Evolutionary conservation across 306 rosid genomes (phyloP), one percentile per base, ranked within the genome.

Genomic region (Lupinus albus): DNA sequence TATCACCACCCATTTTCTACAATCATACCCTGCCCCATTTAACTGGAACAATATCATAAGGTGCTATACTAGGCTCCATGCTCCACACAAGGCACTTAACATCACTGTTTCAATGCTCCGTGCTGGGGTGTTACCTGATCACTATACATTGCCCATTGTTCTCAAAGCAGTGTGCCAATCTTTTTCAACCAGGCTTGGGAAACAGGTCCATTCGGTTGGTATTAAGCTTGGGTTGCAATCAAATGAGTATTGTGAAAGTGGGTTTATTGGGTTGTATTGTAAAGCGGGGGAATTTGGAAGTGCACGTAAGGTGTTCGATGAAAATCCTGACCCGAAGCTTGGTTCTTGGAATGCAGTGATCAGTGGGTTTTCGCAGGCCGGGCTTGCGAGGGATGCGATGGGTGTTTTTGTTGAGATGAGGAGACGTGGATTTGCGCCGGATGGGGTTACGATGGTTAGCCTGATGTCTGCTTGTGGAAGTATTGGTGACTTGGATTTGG

Each of bases 341-440:
- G 92, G 93, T 51, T 89, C 96, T 78, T 86, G 96, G 93, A 89
- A 89, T 74, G 81, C 91, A 30, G 20, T 86, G 38, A 86, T 89
- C 2, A 81, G 78, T 8, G 93, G 93, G 1, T 70, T 86, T 64
- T 83, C 93, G 8, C 92, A 81, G 68, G 76, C 77, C 0, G 96
- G 92, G 8, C 82, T 72, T 32, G 65, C 88, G 2, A 68, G 57
- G 79, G 90, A 89, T 68, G 90, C 87, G 7, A 45, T 89, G 0
- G 32, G 50, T 11, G 73, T 71, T 74, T 86, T 86, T 17, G 2
- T 83, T 5, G 33, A 71, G 65, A 82, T 86, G 57, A 84, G 73
- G 79, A 81, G 44, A 56, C n/a, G 64, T 49, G 96, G 96, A 45
- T 78, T 84, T 30, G 41, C 14, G 30, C 88, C 91, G 0, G 89